Percentiles rank a stretch among this genome's conserved stretches.
Evolutionary conservation across 2,329 filamentous ascomycete genomes (phyloP).

Genomic region (Beauveria sp.): DNA sequence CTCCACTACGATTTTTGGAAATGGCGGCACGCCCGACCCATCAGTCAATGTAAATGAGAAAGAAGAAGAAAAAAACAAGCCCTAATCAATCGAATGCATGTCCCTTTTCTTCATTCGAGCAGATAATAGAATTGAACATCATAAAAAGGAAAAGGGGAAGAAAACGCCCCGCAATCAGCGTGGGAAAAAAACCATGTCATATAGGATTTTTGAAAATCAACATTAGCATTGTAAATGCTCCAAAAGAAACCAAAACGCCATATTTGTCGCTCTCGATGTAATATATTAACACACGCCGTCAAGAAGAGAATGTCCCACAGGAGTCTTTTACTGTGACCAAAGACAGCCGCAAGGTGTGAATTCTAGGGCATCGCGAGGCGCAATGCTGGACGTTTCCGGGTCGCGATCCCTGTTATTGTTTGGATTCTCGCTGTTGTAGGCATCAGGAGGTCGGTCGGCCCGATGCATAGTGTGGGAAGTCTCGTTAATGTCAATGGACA

Average conservation of each 20-base stretch:
- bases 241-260: conserved; percentile 1
- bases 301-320: not conserved
- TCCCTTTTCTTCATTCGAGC: too few relatives aligned
- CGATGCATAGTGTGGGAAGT: conserved; percentile 7
- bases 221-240: not conserved
- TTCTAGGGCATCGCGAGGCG: conserved; percentile 20
- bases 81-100: not conserved
- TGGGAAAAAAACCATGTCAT: not conserved
- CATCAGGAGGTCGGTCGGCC: not conserved
- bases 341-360: conserved; percentile 46
- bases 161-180: not conserved
- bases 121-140: not conserved
- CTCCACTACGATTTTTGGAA: not conserved
- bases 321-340: conserved; percentile 31
- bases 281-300: not conserved
- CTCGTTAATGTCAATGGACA: conserved; percentile 40
- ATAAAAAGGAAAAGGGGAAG: not conserved
- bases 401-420: not conserved
- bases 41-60: not conserved
- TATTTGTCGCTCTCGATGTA: not conserved
- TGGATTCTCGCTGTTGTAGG: not conserved
- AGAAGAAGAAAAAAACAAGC: not conserved
- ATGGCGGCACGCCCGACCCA: not conserved
- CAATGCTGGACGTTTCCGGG: not conserved
- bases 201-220: not conserved